These are phyloP conservation scores for Cucurbita ficifolia DNA, from an alignment of 306 rosid genomes.

Conservation along the genomic window DNA sequence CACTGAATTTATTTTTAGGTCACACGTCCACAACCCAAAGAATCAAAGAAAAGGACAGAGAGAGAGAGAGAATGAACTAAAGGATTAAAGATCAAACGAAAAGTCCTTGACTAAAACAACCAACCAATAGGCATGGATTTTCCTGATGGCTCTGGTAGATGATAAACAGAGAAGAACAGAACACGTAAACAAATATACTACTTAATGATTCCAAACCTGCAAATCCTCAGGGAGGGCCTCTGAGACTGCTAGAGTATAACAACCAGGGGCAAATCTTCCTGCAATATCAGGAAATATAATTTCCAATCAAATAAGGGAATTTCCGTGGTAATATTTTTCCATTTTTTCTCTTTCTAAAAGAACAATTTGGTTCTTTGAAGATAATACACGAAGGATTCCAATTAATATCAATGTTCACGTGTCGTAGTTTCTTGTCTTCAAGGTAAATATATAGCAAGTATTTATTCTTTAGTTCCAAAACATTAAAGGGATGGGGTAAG, in stretches of 20 bases:
- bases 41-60: not conserved
- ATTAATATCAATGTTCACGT: not conserved
- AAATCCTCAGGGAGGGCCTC: slow-evolving; percentile 90
- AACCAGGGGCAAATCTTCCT: slow-evolving; percentile 77
- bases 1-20: not conserved
- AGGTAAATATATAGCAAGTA: not conserved
- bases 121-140: not conserved
- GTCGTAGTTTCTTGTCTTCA: not conserved
- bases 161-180: not conserved
- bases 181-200: not conserved
- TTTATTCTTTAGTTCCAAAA: not conserved
- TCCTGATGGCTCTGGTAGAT: not conserved
- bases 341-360: not conserved
- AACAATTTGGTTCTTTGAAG: not conserved
- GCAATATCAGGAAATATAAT: slow-evolving; percentile 7
- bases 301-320: not conserved
- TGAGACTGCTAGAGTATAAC: slow-evolving; percentile 92
- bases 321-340: not conserved
- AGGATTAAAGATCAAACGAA: not conserved
- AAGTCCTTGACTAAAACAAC: not conserved
- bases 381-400: not conserved
- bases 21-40: not conserved
- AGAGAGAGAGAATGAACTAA: not conserved
- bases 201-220: slow-evolving; percentile 36
- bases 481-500: not conserved